phyloP scores from a whole-genome alignment of 805 yeast species.

The Yarrowia osloensis region DNA sequence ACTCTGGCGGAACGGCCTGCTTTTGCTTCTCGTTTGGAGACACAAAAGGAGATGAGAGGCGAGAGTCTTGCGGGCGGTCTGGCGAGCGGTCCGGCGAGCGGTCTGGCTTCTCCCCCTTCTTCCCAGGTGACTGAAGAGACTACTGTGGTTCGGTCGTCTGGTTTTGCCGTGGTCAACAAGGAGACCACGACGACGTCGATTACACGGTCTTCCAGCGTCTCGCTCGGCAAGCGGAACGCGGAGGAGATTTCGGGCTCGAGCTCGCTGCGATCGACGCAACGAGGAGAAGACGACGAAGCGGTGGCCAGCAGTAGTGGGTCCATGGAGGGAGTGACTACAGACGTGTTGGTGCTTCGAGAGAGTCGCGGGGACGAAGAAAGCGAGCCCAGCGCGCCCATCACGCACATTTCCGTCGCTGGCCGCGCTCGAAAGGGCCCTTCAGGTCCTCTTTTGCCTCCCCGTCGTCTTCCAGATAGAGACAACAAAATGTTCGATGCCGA shows the following conservation, averaged over 20 bases:
- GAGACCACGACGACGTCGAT: neutral
- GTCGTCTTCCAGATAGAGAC: neutral
- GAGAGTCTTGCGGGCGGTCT: too few relatives aligned
- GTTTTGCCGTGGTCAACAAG: slow-evolving; percentile 4
- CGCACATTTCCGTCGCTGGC: neutral
- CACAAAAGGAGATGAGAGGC: neutral
- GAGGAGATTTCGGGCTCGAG: slow-evolving; percentile 16
- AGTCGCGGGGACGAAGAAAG: neutral
- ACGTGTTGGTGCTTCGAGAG: neutral
- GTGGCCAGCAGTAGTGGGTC: neutral
- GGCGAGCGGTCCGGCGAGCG: too few relatives aligned
- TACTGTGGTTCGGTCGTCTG: neutral
- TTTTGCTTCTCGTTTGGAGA: neutral
- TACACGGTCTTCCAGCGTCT: too few relatives aligned
- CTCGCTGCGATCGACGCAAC: slow-evolving; percentile 2
- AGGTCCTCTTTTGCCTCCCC: slow-evolving; percentile 3
- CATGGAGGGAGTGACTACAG: neutral
- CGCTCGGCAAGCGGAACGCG: neutral
- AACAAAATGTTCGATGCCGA: slow-evolving; percentile 5
- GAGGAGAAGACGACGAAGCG: slow-evolving; percentile 11
- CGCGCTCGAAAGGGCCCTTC: slow-evolving; percentile 10
- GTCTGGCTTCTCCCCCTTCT: neutral
- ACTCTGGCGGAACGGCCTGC: slow-evolving; percentile 1
- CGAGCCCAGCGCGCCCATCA: neutral
- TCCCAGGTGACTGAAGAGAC: neutral